Evolutionary conservation across 371 early-diverging fungal species (phyloP).

Genomic region (Saksenaea vasiformis): DNA sequence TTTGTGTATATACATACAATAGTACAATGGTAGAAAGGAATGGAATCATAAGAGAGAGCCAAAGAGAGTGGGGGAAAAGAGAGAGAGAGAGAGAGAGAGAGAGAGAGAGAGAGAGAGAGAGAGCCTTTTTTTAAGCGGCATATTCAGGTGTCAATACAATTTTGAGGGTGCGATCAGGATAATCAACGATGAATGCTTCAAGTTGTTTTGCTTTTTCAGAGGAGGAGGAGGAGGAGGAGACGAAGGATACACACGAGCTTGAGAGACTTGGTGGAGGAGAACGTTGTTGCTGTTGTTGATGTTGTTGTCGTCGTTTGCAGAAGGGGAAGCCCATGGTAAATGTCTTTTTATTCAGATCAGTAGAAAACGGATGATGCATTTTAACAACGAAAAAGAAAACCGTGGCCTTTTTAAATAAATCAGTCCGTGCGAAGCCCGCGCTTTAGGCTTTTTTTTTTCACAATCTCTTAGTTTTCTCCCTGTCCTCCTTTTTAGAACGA

Average conservation of each 20-base stretch:
- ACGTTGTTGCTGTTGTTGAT: neutral
- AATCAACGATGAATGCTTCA: neutral
- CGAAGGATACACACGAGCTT: neutral
- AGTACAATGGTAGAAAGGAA: neutral
- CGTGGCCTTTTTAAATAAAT: neutral
- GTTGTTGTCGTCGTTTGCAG: neutral
- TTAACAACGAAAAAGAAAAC: neutral
- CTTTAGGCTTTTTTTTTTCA: neutral
- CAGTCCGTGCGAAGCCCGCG: constrained; percentile 2
- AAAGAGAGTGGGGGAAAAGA: neutral
- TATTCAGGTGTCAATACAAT: neutral
- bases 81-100: neutral
- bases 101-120: neutral
- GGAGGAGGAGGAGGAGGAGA: neutral
- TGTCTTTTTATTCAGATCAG: neutral
- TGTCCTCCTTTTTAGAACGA: neutral
- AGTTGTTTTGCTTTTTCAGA: constrained; percentile 1
- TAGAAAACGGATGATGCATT: neutral
- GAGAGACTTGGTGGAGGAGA: neutral
- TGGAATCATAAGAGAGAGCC: neutral
- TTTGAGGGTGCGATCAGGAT: neutral
- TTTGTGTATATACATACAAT: neutral
- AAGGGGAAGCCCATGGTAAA: neutral
- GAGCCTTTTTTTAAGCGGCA: neutral
- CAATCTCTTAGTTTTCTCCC: neutral